Conservation (phyloP, 257 asterid species). For the Solanum neorickii region DNA sequence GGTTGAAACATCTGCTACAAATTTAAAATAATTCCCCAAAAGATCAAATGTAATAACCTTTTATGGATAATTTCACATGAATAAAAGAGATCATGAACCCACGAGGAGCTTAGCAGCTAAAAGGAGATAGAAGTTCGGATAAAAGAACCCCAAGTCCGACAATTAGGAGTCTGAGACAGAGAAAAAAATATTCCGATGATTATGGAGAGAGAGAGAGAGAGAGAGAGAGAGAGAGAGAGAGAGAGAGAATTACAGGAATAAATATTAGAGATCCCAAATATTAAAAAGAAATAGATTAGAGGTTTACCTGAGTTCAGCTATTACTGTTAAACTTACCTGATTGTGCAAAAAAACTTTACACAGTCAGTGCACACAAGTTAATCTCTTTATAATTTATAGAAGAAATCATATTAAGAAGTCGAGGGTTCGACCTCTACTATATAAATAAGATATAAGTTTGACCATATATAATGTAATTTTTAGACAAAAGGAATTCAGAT, state of each 20-base stretch:
- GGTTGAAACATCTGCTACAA: background rate
- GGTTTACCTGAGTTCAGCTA: background rate
- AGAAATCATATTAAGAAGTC: background rate
- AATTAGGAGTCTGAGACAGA: background rate
- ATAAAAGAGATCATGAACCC: background rate
- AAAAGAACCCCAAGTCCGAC: background rate
- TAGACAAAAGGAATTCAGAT: background rate
- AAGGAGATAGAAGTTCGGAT: background rate
- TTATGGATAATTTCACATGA: background rate
- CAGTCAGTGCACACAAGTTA: too few species aligned
- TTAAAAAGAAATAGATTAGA: background rate
- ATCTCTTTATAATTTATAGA: background rate
- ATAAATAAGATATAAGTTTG: background rate
- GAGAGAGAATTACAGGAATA: too few species aligned
- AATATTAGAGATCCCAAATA: too few species aligned
- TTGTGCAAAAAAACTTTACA: background rate
- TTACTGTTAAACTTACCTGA: background rate
- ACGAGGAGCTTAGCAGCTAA: background rate
- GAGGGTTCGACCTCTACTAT: background rate
- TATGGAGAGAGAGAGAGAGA: background rate
- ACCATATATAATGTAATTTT: background rate
- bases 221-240: background rate
- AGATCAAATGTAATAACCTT: background rate
- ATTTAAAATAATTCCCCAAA: background rate
- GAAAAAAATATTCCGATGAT: too few species aligned